Percentiles rank a stretch among this genome's conserved stretches.
phyloP scores from a whole-genome alignment of 352 stramenopile genomes.

The Phytopythium chamaehyphon region DNA sequence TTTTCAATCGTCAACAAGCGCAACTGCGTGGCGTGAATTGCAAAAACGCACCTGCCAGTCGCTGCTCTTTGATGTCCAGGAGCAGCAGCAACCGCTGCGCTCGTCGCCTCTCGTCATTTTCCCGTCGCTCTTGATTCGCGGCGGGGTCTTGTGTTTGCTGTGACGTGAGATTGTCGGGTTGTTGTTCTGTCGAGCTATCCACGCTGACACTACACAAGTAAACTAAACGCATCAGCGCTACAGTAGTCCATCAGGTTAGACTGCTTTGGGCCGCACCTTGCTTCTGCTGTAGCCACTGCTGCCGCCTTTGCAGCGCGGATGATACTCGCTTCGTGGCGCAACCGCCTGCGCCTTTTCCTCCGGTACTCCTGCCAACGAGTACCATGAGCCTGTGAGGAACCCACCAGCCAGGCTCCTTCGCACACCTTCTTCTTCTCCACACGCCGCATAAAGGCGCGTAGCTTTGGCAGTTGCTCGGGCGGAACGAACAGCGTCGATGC shows the following conservation, averaged over 20 bases:
- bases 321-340: neutral
- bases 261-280: neutral
- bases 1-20: neutral
- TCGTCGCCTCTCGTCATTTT: neutral
- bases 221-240: too few species aligned
- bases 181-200: too few species aligned
- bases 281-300: neutral
- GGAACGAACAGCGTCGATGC: constrained; percentile 5
- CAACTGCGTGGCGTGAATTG: neutral
- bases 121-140: too few species aligned
- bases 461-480: constrained; percentile 1
- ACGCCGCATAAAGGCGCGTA: constrained; percentile 2
- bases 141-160: too few species aligned
- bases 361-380: neutral
- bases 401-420: neutral
- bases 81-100: constrained; percentile 2
- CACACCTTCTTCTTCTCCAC: constrained; percentile 6
- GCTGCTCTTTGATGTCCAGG: constrained; percentile 6
- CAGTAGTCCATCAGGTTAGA: too few species aligned
- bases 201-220: too few species aligned
- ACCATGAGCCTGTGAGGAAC: neutral
- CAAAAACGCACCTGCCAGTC: neutral
- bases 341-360: neutral
- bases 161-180: too few species aligned
- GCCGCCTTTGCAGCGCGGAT: neutral